Percentiles rank a stretch among this genome's conserved stretches.
Evolutionary conservation across 2,329 filamentous ascomycete species (phyloP).

Genomic region (Tolypocladium endophyticum): DNA sequence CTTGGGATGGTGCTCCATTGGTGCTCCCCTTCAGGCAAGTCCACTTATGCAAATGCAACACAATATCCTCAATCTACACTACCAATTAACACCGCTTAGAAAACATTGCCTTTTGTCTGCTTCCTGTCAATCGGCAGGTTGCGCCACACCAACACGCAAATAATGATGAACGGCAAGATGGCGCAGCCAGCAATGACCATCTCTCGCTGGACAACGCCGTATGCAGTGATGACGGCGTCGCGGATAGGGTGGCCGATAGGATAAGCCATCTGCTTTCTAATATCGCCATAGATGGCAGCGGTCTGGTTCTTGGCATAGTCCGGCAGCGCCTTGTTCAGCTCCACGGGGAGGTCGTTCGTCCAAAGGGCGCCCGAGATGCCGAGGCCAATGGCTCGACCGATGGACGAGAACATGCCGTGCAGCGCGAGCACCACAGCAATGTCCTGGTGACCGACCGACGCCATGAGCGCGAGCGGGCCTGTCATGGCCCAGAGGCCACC

Average conservation of each 20-base stretch:
- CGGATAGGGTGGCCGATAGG: constrained; percentile 34
- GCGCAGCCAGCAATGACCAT: constrained; percentile 28
- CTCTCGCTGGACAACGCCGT: constrained; percentile 27
- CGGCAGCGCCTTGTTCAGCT: constrained; percentile 30
- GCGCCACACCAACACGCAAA: constrained; percentile 22
- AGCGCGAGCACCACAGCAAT: constrained; percentile 46
- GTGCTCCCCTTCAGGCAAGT: background rate
- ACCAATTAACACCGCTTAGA: constrained; percentile 4
- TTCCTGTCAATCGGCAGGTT: constrained; percentile 28
- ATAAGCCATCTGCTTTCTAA: constrained; percentile 41
- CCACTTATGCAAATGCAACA: background rate
- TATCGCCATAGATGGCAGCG: constrained; percentile 31
- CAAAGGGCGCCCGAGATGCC: constrained; percentile 52
- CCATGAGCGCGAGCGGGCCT: constrained; percentile 46
- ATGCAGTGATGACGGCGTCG: constrained; percentile 47
- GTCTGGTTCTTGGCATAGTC: constrained; percentile 24
- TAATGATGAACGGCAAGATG: constrained; percentile 23
- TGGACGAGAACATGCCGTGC: constrained; percentile 45
- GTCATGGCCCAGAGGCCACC: constrained; percentile 29
- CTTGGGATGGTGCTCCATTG: background rate
- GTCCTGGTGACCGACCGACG: constrained; percentile 41
- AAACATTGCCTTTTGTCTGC: constrained; percentile 23
- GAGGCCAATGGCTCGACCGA: constrained; percentile 45
- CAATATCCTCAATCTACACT: background rate
- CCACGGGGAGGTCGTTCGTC: constrained; percentile 39